Percentiles rank a stretch among this genome's conserved stretches.
Conservation (phyloP, 805 yeast species). For the Metschnikowia koreensis region DNA sequence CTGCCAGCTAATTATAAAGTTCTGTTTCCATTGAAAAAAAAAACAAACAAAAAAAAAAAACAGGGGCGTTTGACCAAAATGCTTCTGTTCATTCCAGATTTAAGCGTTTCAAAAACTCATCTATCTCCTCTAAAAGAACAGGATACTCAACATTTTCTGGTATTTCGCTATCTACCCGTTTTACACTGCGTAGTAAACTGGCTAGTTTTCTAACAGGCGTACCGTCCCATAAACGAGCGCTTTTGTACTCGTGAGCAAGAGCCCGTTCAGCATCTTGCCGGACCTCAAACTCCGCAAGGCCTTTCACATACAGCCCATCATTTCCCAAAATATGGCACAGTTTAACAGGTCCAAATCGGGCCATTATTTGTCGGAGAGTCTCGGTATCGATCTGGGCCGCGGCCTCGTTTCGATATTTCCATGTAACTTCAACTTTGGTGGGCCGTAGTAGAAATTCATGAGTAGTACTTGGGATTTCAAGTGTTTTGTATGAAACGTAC, state of each 20-base stretch:
- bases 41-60: no score
- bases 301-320: constrained; percentile 36
- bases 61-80: no score
- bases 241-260: constrained; percentile 39
- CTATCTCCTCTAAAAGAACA: background rate
- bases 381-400: constrained; percentile 30
- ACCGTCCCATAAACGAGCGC: constrained; percentile 46
- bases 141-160: background rate
- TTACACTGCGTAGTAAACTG: constrained; percentile 39
- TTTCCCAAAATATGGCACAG: constrained; percentile 3
- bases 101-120: background rate
- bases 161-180: background rate
- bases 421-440: constrained; percentile 32
- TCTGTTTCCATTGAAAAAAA: no score
- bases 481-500: constrained; percentile 22
- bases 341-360: constrained; percentile 43
- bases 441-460: constrained; percentile 1
- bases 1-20: no score
- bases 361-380: constrained; percentile 40
- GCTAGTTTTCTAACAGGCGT: constrained; percentile 44
- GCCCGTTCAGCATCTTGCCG: constrained; percentile 34
- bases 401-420: constrained; percentile 45
- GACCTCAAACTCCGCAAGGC: constrained; percentile 31
- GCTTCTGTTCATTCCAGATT: no score
- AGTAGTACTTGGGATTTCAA: constrained; percentile 15